These are phyloP conservation scores for Vigna unguiculata DNA, from an alignment of 306 rosid genomes.

Conservation along the genomic window DNA sequence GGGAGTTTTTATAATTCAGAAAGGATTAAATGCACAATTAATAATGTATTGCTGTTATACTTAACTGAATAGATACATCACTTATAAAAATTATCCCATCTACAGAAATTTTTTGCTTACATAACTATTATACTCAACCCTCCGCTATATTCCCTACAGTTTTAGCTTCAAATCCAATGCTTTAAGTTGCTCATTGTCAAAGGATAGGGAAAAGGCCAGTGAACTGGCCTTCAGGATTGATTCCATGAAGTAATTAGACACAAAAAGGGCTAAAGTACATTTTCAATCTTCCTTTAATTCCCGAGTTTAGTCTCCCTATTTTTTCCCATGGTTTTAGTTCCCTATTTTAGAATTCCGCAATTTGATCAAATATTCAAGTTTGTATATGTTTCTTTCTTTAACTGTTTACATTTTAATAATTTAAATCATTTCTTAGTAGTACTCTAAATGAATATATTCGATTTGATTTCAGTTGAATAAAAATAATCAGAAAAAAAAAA, in stretches of 20 bases:
- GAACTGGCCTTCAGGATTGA: not conserved
- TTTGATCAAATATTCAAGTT: too few species aligned
- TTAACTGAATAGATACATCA: constrained; percentile 16
- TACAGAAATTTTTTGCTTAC: not conserved
- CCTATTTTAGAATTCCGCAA: too few species aligned
- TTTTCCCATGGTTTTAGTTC: too few species aligned
- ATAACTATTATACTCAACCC: constrained; percentile 11
- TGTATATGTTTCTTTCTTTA: too few species aligned
- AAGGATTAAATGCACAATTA: constrained; percentile 26
- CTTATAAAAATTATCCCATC: not conserved
- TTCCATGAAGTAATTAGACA: not conserved
- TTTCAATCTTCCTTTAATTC: too few species aligned
- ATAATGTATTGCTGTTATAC: constrained; percentile 1
- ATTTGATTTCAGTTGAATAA: too few species aligned
- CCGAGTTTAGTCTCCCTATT: too few species aligned
- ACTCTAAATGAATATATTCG: too few species aligned
- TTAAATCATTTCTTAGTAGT: too few species aligned
- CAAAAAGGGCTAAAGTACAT: not conserved
- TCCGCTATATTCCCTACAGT: not conserved
- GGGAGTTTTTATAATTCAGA: constrained; percentile 23
- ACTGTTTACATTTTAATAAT: too few species aligned
- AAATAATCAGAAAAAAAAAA: too few species aligned
- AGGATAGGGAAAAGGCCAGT: not conserved
- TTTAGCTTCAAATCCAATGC: constrained; percentile 19
- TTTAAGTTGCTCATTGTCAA: constrained; percentile 9